Evolutionary conservation across 2,329 filamentous ascomycete genomes (phyloP).

Genomic region (Conoideocrella luteorostrata): DNA sequence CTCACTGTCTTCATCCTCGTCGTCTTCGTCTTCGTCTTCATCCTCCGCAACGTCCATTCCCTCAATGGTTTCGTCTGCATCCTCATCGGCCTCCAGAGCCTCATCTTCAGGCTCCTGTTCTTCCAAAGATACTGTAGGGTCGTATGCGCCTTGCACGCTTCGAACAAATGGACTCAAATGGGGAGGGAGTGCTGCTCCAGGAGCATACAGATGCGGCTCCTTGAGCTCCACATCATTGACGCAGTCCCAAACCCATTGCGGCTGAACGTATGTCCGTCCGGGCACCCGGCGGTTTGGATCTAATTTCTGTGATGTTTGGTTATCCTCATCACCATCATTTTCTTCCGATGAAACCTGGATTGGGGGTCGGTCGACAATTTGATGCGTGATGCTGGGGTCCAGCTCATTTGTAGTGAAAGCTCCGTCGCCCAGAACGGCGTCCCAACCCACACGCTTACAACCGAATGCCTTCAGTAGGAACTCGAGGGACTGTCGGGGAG

Average conservation of each 20-base stretch:
- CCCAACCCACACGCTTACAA: conserved; percentile 94
- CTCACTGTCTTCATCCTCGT: conserved; percentile 42
- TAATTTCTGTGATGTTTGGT: conserved; percentile 55
- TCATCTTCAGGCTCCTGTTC: conserved; percentile 86
- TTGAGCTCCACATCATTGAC: conserved; percentile 88
- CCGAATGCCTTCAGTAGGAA: conserved; percentile 92
- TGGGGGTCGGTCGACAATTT: conserved; percentile 86
- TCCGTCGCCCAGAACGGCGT: conserved; percentile 80
- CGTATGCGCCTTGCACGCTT: conserved; percentile 78
- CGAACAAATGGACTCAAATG: conserved; percentile 96
- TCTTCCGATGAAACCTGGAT: conserved; percentile 53
- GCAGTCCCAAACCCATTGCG: conserved; percentile 98
- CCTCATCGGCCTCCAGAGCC: conserved; percentile 63
- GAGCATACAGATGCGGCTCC: conserved; percentile 79
- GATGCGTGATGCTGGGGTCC: conserved; percentile 87
- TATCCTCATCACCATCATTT: conserved; percentile 47
- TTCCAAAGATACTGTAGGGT: conserved; percentile 77
- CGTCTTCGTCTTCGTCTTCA: conserved; percentile 31
- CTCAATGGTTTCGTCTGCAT: conserved; percentile 57
- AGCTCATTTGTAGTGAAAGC: conserved; percentile 86
- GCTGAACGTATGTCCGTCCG: conserved; percentile 89
- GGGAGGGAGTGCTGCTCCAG: conserved; percentile 82
- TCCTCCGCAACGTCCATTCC: conserved; percentile 54
- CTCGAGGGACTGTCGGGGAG: conserved; percentile 82
- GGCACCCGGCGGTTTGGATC: conserved; percentile 67